Evolutionary conservation across 805 yeast genomes (phyloP).

Genomic region (Saccharomycopsis fodiens): DNA sequence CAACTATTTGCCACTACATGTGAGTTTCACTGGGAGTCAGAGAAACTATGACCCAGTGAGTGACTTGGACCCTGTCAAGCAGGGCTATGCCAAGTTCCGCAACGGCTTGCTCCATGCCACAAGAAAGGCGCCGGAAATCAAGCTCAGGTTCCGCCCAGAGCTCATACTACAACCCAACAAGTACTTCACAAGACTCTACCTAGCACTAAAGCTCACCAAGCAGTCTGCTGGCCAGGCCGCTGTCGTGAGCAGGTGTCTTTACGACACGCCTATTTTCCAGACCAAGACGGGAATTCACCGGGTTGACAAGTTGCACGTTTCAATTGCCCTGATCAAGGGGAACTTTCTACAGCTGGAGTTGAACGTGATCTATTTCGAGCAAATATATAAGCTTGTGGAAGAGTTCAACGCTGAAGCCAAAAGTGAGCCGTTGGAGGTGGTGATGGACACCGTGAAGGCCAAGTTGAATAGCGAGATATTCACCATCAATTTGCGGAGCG

Average conservation of each 20-base stretch:
- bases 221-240: not conserved
- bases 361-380: constrained; percentile 3
- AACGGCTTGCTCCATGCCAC: not conserved
- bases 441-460: not conserved
- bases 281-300: not conserved
- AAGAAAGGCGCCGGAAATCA: not conserved
- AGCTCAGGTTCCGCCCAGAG: not conserved
- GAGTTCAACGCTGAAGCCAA: not conserved
- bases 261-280: not conserved
- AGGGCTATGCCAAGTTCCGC: not conserved
- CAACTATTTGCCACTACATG: not conserved
- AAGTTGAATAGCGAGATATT: not conserved
- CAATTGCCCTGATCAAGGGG: not conserved
- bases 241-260: not conserved
- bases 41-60: not conserved
- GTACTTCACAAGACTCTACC: constrained; percentile 5
- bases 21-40: not conserved
- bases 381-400: not conserved
- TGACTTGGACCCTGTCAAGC: not conserved
- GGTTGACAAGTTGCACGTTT: constrained; percentile 4
- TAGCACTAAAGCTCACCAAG: constrained; percentile 4
- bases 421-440: not conserved
- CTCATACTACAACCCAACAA: constrained; percentile 2
- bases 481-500: not conserved
- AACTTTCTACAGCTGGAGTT: constrained; percentile 2